These are phyloP conservation scores for Hymenoscyphus infarciens DNA, from an alignment of 2,329 filamentous ascomycete genomes.

Conservation along the genomic window DNA sequence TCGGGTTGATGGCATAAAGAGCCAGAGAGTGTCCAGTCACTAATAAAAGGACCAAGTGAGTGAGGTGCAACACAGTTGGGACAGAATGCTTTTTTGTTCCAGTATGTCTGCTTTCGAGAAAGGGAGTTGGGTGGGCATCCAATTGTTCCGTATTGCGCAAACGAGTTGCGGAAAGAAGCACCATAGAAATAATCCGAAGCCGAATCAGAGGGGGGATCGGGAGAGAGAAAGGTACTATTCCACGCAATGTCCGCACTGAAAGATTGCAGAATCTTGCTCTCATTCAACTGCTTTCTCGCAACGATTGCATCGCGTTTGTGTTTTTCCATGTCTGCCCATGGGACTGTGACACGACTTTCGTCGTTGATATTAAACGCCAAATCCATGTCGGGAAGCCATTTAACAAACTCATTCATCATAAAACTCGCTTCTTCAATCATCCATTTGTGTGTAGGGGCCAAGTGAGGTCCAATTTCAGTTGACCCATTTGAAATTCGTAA, in stretches of 20 bases:
- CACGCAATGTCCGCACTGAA: slow-evolving; percentile 8
- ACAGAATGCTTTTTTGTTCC: slow-evolving; percentile 39
- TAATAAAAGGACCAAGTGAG: slow-evolving; percentile 21
- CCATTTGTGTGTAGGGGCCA: slow-evolving; percentile 37
- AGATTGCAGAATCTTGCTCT: slow-evolving; percentile 10
- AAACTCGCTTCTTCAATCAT: slow-evolving; percentile 38
- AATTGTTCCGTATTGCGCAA: slow-evolving; percentile 27
- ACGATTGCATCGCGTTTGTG: slow-evolving; percentile 4
- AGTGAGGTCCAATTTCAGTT: slow-evolving; percentile 34
- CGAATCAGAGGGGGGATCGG: not conserved
- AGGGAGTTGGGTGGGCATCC: slow-evolving; percentile 47
- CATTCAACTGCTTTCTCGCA: slow-evolving; percentile 12
- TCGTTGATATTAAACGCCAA: slow-evolving; percentile 50
- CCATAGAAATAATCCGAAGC: slow-evolving; percentile 40
- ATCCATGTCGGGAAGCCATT: slow-evolving; percentile 50
- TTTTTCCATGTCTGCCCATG: slow-evolving; percentile 17
- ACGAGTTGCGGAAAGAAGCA: slow-evolving; percentile 22
- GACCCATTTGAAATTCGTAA: slow-evolving; percentile 36
- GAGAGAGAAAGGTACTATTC: slow-evolving; percentile 1
- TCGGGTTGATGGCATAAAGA: slow-evolving; percentile 51
- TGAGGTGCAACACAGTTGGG: slow-evolving; percentile 38
- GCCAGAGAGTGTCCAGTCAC: slow-evolving; percentile 31
- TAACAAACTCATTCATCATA: slow-evolving; percentile 42
- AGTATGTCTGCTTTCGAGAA: slow-evolving; percentile 40
- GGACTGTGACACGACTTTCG: slow-evolving; percentile 46